phyloP scores from a whole-genome alignment of 176 grass and related monocot species.

The Avena sativa region DNA sequence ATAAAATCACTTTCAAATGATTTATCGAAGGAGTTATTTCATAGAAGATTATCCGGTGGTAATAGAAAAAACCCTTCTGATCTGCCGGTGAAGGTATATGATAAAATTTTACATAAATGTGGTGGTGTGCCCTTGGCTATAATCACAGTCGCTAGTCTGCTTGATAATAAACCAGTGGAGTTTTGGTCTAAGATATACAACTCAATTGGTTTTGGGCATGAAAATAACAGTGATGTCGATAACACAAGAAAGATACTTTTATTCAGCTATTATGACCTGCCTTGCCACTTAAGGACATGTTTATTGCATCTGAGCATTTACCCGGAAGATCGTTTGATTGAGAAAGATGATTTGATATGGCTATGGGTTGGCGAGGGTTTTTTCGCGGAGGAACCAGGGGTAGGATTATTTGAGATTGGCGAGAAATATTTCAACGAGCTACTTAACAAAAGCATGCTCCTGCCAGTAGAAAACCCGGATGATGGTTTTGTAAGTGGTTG shows the following conservation, averaged over 20 bases:
- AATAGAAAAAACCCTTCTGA: rapidly evolving
- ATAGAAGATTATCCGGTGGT: not conserved
- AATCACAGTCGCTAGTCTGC: constrained; percentile 3
- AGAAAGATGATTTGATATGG: not conserved
- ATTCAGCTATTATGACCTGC: constrained; percentile 15
- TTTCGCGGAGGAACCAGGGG: not conserved
- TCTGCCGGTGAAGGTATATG: not conserved
- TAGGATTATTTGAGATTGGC: not conserved
- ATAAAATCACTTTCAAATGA: not conserved
- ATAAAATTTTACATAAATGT: constrained; percentile 13
- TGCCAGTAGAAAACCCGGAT: not conserved
- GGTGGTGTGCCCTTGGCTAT: constrained; percentile 25
- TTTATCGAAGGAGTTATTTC: constrained; percentile 14
- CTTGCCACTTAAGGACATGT: not conserved
- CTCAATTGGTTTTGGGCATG: not conserved
- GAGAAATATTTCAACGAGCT: not conserved
- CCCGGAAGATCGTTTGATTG: not conserved
- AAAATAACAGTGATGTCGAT: rapidly evolving
- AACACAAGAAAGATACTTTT: constrained; percentile 15
- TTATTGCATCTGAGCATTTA: constrained; percentile 3
- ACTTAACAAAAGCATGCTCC: not conserved
- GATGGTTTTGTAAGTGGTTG: not conserved
- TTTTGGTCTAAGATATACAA: not conserved
- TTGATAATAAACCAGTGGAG: not conserved
- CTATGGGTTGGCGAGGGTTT: constrained; percentile 30